Evolutionary conservation across 495 filamentous ascomycete species (phyloP).

Genomic region (Aspergillus affinis): DNA sequence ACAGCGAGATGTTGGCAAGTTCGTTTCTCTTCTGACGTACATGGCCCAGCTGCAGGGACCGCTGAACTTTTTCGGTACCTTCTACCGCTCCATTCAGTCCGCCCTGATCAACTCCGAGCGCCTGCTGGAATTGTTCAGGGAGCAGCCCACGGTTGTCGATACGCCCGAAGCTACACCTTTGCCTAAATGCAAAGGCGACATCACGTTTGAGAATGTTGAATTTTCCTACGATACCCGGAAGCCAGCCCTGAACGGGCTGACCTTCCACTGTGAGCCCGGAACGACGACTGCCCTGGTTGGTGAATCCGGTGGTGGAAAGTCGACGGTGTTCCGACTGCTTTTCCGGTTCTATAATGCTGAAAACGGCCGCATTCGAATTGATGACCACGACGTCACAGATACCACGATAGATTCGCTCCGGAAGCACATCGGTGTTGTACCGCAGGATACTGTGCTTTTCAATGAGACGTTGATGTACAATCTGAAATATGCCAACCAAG

Average conservation of each 20-base stretch:
- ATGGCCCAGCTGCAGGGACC: constrained; percentile 90
- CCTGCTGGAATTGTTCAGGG: constrained; percentile 92
- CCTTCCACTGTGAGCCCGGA: constrained; percentile 79
- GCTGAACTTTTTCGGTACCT: constrained; percentile 96
- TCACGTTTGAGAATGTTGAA: constrained; percentile 81
- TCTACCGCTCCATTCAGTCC: constrained; percentile 93
- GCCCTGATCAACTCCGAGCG: constrained; percentile 97
- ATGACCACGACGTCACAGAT: constrained; percentile 79
- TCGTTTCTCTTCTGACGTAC: constrained; percentile 81
- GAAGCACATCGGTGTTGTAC: constrained; percentile 88
- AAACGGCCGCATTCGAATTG: constrained; percentile 76
- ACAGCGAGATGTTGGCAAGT: constrained; percentile 69
- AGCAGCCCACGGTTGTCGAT: constrained; percentile 87
- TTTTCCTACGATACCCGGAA: constrained; percentile 90
- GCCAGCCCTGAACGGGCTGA: constrained; percentile 77
- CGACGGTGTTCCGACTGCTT: constrained; percentile 91
- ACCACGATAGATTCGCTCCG: constrained; percentile 93
- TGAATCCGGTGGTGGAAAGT: constrained; percentile 95
- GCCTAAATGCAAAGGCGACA: constrained; percentile 68
- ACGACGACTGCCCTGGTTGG: constrained; percentile 95
- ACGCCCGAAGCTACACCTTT: constrained; percentile 54
- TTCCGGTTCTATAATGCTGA: constrained; percentile 91
- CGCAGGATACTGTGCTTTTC: constrained; percentile 94
- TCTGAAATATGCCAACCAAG: constrained; percentile 86
- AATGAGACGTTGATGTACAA: constrained; percentile 98